Percentiles rank a stretch among this genome's conserved stretches.
Evolutionary conservation across 2,329 filamentous ascomycete genomes (phyloP).

Genomic region (Verticillium dahliae): DNA sequence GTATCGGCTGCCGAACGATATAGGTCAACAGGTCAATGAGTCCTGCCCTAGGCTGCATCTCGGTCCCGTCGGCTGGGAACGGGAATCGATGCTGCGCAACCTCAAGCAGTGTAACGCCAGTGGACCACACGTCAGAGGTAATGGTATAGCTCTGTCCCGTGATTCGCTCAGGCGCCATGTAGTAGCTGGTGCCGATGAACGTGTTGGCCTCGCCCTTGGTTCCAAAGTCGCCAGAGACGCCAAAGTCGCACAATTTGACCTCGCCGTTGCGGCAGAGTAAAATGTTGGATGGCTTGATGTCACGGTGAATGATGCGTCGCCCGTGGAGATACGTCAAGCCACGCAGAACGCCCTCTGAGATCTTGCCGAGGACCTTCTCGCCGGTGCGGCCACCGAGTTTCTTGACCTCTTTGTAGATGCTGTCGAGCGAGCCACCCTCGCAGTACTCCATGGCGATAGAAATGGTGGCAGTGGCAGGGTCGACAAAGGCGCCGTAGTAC

Average conservation of each 20-base stretch:
- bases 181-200: constrained; percentile 97
- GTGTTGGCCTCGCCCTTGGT: constrained; percentile 98
- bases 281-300: constrained; percentile 98
- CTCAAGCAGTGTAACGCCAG: constrained; percentile 94
- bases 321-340: constrained; percentile 92
- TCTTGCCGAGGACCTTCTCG: constrained; percentile 94
- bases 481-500: constrained; percentile 96
- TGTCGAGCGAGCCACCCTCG: constrained; percentile 91
- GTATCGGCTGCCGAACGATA: constrained; percentile 92
- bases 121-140: constrained; percentile 96
- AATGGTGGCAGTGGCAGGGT: constrained; percentile 92
- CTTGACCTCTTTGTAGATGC: constrained; percentile 96
- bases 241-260: constrained; percentile 97
- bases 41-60: constrained; percentile 88
- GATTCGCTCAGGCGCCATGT: constrained; percentile 98
- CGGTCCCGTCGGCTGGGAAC: constrained; percentile 92
- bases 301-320: constrained; percentile 95
- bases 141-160: constrained; percentile 98
- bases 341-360: constrained; percentile 89
- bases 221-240: constrained; percentile 94
- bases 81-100: constrained; percentile 98
- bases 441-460: constrained; percentile 99
- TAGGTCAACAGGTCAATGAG: constrained; percentile 95
- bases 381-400: constrained; percentile 89
- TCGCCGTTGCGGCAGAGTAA: constrained; percentile 85